Conservation (phyloP, 306 rosid genomes). For the Prunus mira region DNA sequence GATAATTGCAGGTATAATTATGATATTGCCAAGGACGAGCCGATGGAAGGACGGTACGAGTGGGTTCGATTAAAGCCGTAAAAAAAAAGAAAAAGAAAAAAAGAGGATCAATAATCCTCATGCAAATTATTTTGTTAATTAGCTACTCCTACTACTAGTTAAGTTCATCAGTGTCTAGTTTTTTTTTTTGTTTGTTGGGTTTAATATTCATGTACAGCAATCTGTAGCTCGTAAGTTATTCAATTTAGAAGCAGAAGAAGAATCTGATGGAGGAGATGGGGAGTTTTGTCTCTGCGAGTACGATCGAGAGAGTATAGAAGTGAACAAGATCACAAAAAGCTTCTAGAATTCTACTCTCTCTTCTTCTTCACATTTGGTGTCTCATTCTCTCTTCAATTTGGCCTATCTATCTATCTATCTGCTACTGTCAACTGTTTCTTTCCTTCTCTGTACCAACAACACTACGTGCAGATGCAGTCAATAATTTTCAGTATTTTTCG, state of each 20-base stretch:
- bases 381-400: neutral
- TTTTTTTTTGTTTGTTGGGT: neutral
- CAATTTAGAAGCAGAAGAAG: neutral
- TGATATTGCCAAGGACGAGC: constrained; percentile 66
- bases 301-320: neutral
- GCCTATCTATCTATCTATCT: neutral
- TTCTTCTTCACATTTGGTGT: neutral
- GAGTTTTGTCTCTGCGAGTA: neutral
- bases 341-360: neutral
- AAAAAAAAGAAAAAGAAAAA: neutral
- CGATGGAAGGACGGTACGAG: constrained; percentile 86
- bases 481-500: neutral
- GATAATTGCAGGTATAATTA: constrained; percentile 65
- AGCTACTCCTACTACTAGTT: neutral
- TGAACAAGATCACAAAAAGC: constrained; percentile 3
- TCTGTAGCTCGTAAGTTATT: neutral
- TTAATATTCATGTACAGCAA: neutral
- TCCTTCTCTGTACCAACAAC: neutral
- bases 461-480: neutral
- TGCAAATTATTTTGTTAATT: constrained; percentile 5
- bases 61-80: constrained; percentile 78
- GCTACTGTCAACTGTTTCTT: neutral
- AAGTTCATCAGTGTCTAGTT: constrained; percentile 21
- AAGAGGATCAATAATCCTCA: neutral
- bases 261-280: no score